Conservation (phyloP, 495 filamentous ascomycete genomes). For the Tuber borchii region DNA sequence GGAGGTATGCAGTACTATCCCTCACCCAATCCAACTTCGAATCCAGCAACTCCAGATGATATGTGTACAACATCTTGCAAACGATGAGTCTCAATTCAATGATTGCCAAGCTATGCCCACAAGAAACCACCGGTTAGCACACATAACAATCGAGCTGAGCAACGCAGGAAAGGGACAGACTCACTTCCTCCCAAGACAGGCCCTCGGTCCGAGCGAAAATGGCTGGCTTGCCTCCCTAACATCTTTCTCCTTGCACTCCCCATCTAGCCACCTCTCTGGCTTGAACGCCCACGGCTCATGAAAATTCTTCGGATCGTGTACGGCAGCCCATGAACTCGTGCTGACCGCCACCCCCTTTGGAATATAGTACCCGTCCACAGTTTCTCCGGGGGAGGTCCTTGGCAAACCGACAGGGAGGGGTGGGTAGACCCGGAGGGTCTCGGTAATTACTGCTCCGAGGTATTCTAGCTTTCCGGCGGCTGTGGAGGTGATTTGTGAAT, state of each 20-base stretch:
- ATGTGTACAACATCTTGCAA: conserved; percentile 43
- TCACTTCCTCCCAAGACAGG: conserved; percentile 8
- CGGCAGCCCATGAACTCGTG: not conserved
- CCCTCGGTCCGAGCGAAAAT: conserved; percentile 29
- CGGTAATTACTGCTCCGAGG: conserved; percentile 53
- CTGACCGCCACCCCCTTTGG: conserved; percentile 30
- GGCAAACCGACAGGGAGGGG: conserved; percentile 44
- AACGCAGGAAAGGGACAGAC: not conserved
- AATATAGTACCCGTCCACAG: conserved; percentile 41
- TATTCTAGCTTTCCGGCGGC: conserved; percentile 50
- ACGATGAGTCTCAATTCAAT: conserved; percentile 45
- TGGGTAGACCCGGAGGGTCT: conserved; percentile 56
- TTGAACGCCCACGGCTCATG: conserved; percentile 37
- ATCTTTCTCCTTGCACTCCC: conserved; percentile 21
- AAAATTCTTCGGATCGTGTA: conserved; percentile 27
- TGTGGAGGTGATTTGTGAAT: conserved; percentile 51
- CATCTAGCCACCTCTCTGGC: conserved; percentile 42
- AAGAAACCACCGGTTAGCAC: conserved; percentile 13
- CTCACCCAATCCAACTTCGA: conserved; percentile 42
- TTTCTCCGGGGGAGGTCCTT: conserved; percentile 41
- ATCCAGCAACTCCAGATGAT: conserved; percentile 42
- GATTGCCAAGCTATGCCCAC: conserved; percentile 38
- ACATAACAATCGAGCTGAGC: not conserved
- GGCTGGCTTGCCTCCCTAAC: conserved; percentile 40
- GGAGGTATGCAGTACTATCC: conserved; percentile 39